These are phyloP conservation scores for Quercus alba DNA, from an alignment of 306 rosid genomes.

Conservation along the genomic window DNA sequence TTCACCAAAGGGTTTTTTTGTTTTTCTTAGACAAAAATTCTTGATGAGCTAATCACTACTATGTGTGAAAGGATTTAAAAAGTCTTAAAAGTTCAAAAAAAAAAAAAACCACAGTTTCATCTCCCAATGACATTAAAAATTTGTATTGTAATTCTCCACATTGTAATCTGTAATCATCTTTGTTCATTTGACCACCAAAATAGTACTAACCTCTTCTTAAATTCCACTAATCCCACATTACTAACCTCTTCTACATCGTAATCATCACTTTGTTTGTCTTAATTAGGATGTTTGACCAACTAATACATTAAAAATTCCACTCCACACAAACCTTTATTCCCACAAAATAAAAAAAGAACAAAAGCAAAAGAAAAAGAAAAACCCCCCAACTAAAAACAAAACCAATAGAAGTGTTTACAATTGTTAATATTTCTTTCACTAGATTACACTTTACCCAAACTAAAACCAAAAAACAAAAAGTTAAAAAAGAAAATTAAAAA, in stretches of 20 bases:
- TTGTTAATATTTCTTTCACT: neutral
- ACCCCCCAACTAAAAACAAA: neutral
- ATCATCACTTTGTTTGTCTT: neutral
- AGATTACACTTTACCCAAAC: neutral
- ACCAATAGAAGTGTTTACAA: neutral
- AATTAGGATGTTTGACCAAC: slow-evolving; percentile 19
- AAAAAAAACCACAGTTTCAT: neutral
- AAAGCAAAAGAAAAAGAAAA: neutral
- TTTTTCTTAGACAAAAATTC: too few relatives aligned
- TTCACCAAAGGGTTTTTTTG: too few relatives aligned
- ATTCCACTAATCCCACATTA: neutral
- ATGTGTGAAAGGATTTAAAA: neutral
- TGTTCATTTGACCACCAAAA: neutral
- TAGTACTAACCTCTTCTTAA: neutral
- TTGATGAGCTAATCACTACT: neutral
- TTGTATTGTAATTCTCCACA: neutral
- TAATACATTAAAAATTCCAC: neutral
- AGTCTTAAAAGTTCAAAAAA: neutral
- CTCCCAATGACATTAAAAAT: neutral
- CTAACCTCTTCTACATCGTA: neutral
- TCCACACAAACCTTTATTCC: neutral
- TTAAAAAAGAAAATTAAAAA: neutral
- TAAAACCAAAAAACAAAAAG: neutral
- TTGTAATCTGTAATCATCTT: neutral
- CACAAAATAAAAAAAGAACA: neutral